Base-by-base conservation (phyloP, 1,284 basidiomycete genomes). In the Schizophyllum amplum region DNA sequence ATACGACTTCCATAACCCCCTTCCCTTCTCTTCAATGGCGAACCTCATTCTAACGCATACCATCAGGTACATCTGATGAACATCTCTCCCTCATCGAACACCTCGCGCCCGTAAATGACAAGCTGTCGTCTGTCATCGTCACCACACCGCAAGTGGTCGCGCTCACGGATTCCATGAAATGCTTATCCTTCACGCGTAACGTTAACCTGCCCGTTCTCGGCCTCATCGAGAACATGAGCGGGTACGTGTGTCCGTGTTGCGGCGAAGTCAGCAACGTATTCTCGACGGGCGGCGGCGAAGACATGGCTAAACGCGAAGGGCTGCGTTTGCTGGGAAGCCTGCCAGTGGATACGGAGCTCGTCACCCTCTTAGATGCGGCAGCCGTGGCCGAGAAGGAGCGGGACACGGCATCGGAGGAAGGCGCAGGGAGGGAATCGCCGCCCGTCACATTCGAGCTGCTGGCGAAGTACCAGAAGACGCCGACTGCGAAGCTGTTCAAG, bases 131-230 rank as follows among this genome's bases (percentile, higher is more conserved):
- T 5, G 81, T 99, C 54, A 83, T 99, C 61, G 95, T 99, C 60
- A 98, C 96, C 25, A 99, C 97, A 1, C 97, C 97, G 9, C 97
- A 99, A 75, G 94, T 94, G 15, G 92, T 99, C 46, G 94, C 96
- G 1, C 79, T 99, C 52, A 86, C 93, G 68, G 97, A 99, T 71
- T 94, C 92, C 49, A 85, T 95, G 75, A 98, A 99, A 73, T 96
- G 92, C 61, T 80, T 99, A 57, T 95, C 94, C 49, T 99, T 99
- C 73, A 92, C 95, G 13, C 86, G 87, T 20, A 85, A 93, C 23
- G 90, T 94, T 52, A 78, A 81, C 26, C 76, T 99, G 7, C 93
- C 90, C 4, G 86, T 99, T n/a, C 74, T 98, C 51, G 97, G 97
- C 5, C 72, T 99, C 53, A 87, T 99, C 60, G 97, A 99, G 70